Conservation (phyloP, 768 basidiomycete genomes). For the Panaeolus papilionaceus region DNA sequence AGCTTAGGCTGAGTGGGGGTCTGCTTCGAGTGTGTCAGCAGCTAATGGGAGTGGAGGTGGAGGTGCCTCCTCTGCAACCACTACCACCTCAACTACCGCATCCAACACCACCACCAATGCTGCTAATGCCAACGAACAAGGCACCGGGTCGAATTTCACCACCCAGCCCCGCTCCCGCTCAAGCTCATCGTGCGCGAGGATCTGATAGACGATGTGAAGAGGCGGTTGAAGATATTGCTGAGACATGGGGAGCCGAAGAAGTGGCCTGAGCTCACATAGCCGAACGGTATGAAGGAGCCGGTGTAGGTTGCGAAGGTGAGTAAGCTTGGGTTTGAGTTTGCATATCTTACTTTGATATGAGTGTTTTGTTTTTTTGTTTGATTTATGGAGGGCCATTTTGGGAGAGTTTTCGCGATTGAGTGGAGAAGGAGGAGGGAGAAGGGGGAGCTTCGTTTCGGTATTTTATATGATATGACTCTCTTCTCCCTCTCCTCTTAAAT, state of each 20-base stretch:
- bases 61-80: too few relatives aligned
- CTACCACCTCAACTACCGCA: too few relatives aligned
- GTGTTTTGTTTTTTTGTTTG: too few relatives aligned
- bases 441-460: neutral
- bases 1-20: neutral
- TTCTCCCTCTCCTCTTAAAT: neutral
- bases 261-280: conserved; percentile 96
- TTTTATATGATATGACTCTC: neutral
- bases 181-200: conserved; percentile 93
- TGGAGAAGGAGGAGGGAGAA: neutral
- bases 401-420: neutral
- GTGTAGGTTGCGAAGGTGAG: too few relatives aligned
- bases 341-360: too few relatives aligned
- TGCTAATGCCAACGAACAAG: too few relatives aligned
- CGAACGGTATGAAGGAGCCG: conserved; percentile 94
- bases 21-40: too few relatives aligned
- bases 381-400: too few relatives aligned
- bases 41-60: too few relatives aligned
- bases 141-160: conserved; percentile 19
- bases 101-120: too few relatives aligned
- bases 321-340: too few relatives aligned
- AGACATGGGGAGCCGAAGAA: conserved; percentile 96
- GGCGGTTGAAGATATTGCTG: conserved; percentile 92
- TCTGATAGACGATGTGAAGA: conserved; percentile 97
- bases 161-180: conserved; percentile 52